Evolutionary conservation across 2,329 filamentous ascomycete species (phyloP).

Genomic region (Cercospora beticola): DNA sequence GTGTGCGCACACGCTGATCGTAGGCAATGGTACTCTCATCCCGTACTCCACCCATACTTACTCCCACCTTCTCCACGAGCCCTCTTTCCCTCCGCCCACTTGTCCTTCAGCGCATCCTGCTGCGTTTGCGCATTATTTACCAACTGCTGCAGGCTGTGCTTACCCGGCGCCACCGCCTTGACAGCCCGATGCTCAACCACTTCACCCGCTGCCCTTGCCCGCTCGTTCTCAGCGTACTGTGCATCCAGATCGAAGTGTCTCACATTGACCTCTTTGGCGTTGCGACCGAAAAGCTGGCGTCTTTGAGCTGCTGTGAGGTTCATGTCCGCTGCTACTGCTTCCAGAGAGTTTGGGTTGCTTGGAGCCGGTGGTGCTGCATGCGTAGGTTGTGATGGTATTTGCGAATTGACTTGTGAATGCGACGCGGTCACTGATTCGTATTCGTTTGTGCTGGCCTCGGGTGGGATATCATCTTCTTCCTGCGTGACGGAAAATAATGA

Average conservation of each 20-base stretch:
- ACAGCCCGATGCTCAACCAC: conserved; percentile 74
- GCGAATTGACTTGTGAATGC: conserved; percentile 21
- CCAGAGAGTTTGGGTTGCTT: conserved; percentile 56
- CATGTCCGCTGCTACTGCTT: conserved; percentile 71
- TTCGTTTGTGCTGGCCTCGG: conserved; percentile 5
- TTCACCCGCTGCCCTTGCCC: conserved; percentile 67
- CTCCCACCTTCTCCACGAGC: conserved; percentile 66
- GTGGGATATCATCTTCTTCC: conserved; percentile 35
- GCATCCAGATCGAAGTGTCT: conserved; percentile 85
- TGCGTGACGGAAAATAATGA: conserved; percentile 68
- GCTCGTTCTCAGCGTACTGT: conserved; percentile 85
- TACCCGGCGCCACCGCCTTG: conserved; percentile 77
- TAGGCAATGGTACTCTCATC: not conserved
- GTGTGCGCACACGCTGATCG: not conserved
- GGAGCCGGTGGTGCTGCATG: conserved; percentile 16
- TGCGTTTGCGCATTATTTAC: conserved; percentile 80
- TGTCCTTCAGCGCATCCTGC: conserved; percentile 85
- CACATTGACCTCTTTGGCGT: conserved; percentile 53
- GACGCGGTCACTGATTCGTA: conserved; percentile 41
- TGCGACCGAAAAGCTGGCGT: conserved; percentile 81
- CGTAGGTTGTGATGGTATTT: conserved; percentile 1
- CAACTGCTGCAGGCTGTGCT: conserved; percentile 85
- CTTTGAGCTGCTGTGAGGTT: conserved; percentile 74
- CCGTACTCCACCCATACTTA: conserved; percentile 29
- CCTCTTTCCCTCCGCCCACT: conserved; percentile 76